Base-by-base conservation (phyloP, 331 rosid species). In the Cydonia oblonga region DNA sequence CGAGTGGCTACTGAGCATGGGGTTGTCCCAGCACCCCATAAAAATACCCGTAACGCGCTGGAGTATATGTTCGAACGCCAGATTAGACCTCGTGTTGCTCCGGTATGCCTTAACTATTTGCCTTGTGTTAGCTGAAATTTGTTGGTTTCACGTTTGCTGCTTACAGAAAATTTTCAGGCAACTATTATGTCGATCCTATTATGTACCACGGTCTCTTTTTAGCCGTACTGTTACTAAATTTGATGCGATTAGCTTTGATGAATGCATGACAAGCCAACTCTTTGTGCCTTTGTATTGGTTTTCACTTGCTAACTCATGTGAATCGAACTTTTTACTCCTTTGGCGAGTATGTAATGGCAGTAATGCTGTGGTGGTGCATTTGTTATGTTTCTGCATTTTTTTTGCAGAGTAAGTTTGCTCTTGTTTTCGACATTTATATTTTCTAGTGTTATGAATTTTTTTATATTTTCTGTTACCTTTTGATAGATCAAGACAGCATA, bases 61-160 rank as follows among this genome's bases (percentile, higher is more conserved):
- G 84, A 83, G 19, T 93, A 90, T 79, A 90, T 91, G 62, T 90
- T 93, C 60, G 92, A 90, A 77, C 92, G 98, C 81, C 97, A 93
- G 83, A 85, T 93, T 69, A 80, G 91, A 74, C 80, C 84, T 20
- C 65, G 52, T 13, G 54, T 86, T 72, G 86, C 86, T 80, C 77
- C 68, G 1, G 98, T 93, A 83, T 83, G 85, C 64, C 58, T 71
- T 9, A 40, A 10, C 28, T 64, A 5, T 54, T 1, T 15, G 72
- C 58, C 20, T 15, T 58, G 28, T 46, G 56, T 61, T 74, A 24
- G 64, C 42, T 20, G 68, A 29, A 29, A 49, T 75, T 54, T 12
- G 24, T 59, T 58, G 29, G 42, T 62, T 5, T 23, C 10, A 63
- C 30, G 13, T 3, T 65, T 71, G 72, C 13, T 19, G 63, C 63